A percentile compares a stretch with the other conserved stretches of the same genome.
Evolutionary conservation across 2,329 filamentous ascomycete species (phyloP).

Genomic region (Achaetomium macrosporum): DNA sequence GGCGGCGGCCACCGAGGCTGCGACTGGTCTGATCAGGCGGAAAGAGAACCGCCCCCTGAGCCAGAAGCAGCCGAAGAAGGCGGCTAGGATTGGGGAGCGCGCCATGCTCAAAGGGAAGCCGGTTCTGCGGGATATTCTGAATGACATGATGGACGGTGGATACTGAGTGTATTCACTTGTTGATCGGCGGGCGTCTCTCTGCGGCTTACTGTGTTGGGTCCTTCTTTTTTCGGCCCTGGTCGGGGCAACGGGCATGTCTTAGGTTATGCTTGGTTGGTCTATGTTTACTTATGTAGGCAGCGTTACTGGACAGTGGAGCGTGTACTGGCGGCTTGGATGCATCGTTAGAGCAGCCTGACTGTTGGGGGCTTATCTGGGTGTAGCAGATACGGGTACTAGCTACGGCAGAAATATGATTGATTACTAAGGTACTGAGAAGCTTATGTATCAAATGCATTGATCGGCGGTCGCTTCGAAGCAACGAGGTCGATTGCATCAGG

Average conservation of each 20-base stretch:
- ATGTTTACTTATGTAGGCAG: conserved; percentile 5
- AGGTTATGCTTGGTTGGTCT: conserved; percentile 6
- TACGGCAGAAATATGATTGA: too few species aligned
- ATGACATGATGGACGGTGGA: conserved; percentile 51
- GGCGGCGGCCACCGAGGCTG: not conserved
- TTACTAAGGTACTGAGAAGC: too few species aligned
- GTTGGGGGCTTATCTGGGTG: not conserved
- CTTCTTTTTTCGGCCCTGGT: not conserved
- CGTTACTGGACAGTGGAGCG: conserved; percentile 8
- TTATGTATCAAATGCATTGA: too few species aligned
- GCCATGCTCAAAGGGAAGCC: conserved; percentile 60
- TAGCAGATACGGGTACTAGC: too few species aligned
- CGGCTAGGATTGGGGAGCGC: conserved; percentile 53
- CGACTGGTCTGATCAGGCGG: not conserved
- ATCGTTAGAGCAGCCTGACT: not conserved
- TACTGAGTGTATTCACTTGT: not conserved
- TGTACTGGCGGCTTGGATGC: conserved; percentile 5
- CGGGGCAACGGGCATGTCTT: not conserved
- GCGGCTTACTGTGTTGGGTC: not conserved
- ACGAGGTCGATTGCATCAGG: too few species aligned
- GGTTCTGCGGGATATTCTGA: conserved; percentile 70
- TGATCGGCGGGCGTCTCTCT: too few species aligned
- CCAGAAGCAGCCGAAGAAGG: conserved; percentile 38
- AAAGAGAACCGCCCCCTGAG: conserved; percentile 9
- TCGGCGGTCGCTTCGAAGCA: too few species aligned